Conservation (phyloP, 176 grass and related monocot genomes). For the Musa itinerans region DNA sequence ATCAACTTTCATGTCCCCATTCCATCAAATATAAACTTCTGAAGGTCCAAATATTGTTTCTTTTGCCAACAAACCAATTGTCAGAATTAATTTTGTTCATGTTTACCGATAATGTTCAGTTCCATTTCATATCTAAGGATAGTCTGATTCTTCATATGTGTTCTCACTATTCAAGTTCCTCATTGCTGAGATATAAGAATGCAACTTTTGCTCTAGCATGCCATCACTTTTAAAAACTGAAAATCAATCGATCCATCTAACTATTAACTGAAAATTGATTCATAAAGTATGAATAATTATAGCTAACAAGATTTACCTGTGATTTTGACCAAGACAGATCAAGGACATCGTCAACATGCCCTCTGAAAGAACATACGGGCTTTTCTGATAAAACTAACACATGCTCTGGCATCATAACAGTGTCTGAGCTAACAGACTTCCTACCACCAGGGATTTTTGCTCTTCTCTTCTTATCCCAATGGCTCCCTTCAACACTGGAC, state of each 20-base stretch:
- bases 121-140: background rate
- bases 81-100: background rate
- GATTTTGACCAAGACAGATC: conserved; percentile 99
- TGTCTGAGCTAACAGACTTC: conserved; percentile 67
- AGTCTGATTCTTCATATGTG: background rate
- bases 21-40: background rate
- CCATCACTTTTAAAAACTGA: background rate
- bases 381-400: conserved; percentile 73
- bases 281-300: conserved; percentile 19
- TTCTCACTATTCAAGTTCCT: no score
- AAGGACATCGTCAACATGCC: conserved; percentile 69
- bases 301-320: conserved; percentile 44
- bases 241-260: background rate
- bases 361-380: conserved; percentile 73
- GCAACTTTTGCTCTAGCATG: background rate
- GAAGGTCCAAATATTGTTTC: background rate
- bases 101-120: background rate
- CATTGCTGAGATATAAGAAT: background rate
- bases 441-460: conserved; percentile 57
- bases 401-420: conserved; percentile 64
- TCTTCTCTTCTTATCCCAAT: conserved; percentile 53
- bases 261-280: no score
- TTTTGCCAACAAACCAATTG: background rate
- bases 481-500: conserved; percentile 33
- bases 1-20: background rate